These are phyloP conservation scores for Austroboletus niveus DNA, from an alignment of 1,284 basidiomycete genomes.

Conservation along the genomic window DNA sequence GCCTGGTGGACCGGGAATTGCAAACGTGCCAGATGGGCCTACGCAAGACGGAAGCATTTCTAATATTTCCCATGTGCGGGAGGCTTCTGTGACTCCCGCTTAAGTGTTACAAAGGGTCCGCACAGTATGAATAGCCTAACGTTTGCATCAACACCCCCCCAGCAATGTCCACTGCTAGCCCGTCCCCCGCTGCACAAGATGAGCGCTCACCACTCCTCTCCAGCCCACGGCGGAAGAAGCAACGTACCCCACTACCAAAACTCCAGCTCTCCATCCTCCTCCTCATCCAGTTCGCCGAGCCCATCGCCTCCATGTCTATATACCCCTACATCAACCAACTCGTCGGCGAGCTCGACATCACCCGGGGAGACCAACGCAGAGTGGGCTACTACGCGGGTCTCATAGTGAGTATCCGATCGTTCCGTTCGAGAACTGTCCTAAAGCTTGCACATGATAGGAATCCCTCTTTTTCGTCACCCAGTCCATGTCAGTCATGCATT, in stretches of 20 bases:
- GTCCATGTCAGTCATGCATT: constrained; percentile 68
- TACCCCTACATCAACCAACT: constrained; percentile 31
- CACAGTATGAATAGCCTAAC: not conserved
- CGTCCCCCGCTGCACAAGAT: constrained; percentile 4
- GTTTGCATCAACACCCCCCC: not conserved
- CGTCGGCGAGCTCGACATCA: constrained; percentile 28
- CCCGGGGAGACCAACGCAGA: constrained; percentile 21
- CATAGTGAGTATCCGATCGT: constrained; percentile 14
- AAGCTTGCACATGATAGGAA: constrained; percentile 44
- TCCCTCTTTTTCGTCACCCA: constrained; percentile 71
- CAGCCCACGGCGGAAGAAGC: not conserved
- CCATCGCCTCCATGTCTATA: constrained; percentile 29
- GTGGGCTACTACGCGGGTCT: constrained; percentile 30
- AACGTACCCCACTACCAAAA: constrained; percentile 20
- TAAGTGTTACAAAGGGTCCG: not conserved
- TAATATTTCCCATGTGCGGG: not conserved
- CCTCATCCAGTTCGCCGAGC: constrained; percentile 25
- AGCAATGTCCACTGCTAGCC: constrained; percentile 2
- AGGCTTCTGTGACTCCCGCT: not conserved
- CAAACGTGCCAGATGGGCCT: not conserved
- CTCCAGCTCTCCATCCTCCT: constrained; percentile 24
- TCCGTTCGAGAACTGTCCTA: not conserved
- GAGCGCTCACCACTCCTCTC: constrained; percentile 10
- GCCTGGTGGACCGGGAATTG: too few relatives aligned
- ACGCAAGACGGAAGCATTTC: not conserved